Base-by-base conservation (phyloP, 495 filamentous ascomycete species). In the Saxophila tyrrhenica region DNA sequence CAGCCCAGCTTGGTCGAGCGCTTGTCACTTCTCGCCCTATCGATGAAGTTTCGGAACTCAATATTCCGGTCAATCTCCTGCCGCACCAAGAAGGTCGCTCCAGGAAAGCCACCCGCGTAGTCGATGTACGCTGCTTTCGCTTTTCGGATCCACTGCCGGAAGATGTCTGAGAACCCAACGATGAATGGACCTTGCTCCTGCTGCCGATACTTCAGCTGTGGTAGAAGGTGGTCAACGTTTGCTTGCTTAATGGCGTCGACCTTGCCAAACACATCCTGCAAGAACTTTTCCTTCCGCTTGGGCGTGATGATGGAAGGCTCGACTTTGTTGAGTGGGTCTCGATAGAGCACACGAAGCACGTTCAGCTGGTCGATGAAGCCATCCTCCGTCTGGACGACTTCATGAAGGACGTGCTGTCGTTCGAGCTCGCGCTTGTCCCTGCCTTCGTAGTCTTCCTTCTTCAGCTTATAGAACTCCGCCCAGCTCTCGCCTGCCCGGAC, bases 71-170 rank as follows among this genome's bases (percentile, higher is more conserved):
- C 82, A 0, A 83, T 74, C 69, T 99, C 92, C 67, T 85, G 88
- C 46, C 87, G 82, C 21, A 99, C 79, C 39, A 89, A 70, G 68
- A 85, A 89, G 32, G 77, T 83, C 0, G 92, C 92, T 44, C 85
- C 78, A 0, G 92, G 91, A 54, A 89, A 97, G 0, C 80, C 82
- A 0, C 86, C 83, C 47, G 91, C 88, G 69, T 97, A 99, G 42
- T 90, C 90, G 56, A 96, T 82, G 69, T 97, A 99, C 1, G 85
- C 82, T 3, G 72, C 69, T 69, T 84, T 87, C 1, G 94, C 92
- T 69, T 96, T 97, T 48, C 92, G 79, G 60, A 99, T 94, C 92
- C 92, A 99, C 69, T 99, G 94, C 54, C 92, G 76, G 72, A 99
- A 99, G 51, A 99, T 89, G 60, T 97, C 92, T 63, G 89, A 95